Evolutionary conservation across 768 basidiomycete genomes (phyloP).

Genomic region (Asterophora lycoperdoides): DNA sequence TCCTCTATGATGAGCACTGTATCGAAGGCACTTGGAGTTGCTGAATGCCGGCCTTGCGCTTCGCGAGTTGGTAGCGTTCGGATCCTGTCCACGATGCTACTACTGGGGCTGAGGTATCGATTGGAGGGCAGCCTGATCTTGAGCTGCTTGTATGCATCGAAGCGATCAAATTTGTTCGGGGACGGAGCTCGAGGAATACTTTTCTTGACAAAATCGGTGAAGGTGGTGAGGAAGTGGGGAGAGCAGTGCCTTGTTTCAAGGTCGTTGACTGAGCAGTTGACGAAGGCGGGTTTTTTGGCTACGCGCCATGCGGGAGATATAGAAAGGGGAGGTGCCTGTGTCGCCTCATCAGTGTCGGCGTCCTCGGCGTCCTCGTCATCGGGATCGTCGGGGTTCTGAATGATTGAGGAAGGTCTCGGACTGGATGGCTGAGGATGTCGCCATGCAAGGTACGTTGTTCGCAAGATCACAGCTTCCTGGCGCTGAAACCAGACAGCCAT

Average conservation of each 20-base stretch:
- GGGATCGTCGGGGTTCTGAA: too few relatives aligned
- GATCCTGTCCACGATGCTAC: neutral
- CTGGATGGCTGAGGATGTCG: neutral
- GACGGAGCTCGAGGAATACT: neutral
- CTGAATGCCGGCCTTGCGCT: neutral
- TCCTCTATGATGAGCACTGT: slow-evolving; percentile 10
- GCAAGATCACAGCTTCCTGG: too few relatives aligned
- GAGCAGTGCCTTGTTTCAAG: slow-evolving; percentile 6
- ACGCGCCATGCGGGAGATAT: slow-evolving; percentile 4
- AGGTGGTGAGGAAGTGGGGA: slow-evolving; percentile 8
- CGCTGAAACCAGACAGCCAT: too few relatives aligned
- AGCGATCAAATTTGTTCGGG: slow-evolving; percentile 6
- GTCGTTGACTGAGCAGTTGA: slow-evolving; percentile 6
- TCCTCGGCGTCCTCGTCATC: too few relatives aligned
- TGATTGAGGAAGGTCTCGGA: too few relatives aligned
- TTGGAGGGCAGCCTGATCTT: slow-evolving; percentile 1
- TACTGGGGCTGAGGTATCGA: slow-evolving; percentile 1
- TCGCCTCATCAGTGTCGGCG: slow-evolving; percentile 7
- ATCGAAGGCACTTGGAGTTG: too few relatives aligned
- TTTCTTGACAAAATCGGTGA: slow-evolving; percentile 8
- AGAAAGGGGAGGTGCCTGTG: too few relatives aligned
- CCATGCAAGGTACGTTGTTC: slow-evolving; percentile 24
- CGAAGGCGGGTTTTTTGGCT: slow-evolving; percentile 8
- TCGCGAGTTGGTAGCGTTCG: slow-evolving; percentile 2
- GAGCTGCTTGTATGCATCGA: slow-evolving; percentile 9